phyloP scores from a whole-genome alignment of 225 moss, liverwort and hornwort species.

The Straminergon stramineum region DNA sequence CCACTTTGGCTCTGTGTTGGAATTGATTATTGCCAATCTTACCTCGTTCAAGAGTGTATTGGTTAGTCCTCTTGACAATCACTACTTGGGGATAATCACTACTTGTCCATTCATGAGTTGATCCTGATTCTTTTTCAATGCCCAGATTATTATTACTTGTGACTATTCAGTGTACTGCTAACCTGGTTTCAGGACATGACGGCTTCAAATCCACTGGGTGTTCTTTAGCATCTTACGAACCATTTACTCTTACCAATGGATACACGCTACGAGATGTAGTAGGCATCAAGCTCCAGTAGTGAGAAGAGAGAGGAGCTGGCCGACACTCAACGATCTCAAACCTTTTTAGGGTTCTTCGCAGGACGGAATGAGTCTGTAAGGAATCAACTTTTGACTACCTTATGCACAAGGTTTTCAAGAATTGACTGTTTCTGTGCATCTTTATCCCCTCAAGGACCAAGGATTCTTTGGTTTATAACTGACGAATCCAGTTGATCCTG shows the following conservation, averaged over 20 bases:
- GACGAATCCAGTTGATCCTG: background rate
- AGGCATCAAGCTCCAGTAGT: background rate
- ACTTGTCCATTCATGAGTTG: background rate
- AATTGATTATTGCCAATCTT: background rate
- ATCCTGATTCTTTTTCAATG: background rate
- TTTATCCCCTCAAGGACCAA: background rate
- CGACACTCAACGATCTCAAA: background rate
- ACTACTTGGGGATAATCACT: background rate
- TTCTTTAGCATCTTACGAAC: background rate
- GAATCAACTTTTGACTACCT: background rate
- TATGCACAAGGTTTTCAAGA: background rate
- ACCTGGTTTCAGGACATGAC: background rate
- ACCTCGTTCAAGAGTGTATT: background rate
- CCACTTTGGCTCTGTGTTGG: background rate
- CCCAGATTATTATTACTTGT: background rate
- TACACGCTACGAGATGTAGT: background rate
- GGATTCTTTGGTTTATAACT: background rate
- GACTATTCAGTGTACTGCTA: background rate
- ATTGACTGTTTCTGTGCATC: background rate
- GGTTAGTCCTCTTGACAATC: background rate
- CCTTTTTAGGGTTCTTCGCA: conserved; percentile 1
- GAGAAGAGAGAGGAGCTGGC: background rate
- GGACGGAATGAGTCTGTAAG: background rate
- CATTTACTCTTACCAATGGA: background rate
- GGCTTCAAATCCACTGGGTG: background rate